Evolutionary conservation across 2,329 filamentous ascomycete species (phyloP).

Genomic region (Phaeosphaeriaceae sp.): DNA sequence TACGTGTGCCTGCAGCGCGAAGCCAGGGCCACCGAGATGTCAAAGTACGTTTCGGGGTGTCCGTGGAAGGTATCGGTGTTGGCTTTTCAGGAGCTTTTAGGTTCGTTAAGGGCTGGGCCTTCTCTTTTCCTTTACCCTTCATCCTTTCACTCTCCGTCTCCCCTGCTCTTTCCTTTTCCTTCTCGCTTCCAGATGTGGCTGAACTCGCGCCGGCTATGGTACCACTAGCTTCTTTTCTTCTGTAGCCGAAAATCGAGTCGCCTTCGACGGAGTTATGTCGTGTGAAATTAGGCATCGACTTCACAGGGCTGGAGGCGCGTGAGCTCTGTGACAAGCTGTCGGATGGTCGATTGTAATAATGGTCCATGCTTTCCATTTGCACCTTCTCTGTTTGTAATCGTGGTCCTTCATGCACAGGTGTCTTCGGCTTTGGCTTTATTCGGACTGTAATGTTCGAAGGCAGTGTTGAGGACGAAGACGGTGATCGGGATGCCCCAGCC

Average conservation of each 20-base stretch:
- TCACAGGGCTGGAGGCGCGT: slow-evolving; percentile 28
- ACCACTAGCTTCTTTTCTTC: slow-evolving; percentile 16
- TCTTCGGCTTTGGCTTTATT: slow-evolving; percentile 21
- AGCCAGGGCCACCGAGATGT: slow-evolving; percentile 37
- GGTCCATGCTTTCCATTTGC: slow-evolving; percentile 22
- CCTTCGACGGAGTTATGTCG: slow-evolving; percentile 27
- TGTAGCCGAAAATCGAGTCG: slow-evolving; percentile 33
- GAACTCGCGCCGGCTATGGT: slow-evolving; percentile 16
- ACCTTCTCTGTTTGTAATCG: slow-evolving; percentile 21
- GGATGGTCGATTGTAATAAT: slow-evolving; percentile 20
- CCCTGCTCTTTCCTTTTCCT: slow-evolving; percentile 1
- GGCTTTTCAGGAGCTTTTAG: background rate
- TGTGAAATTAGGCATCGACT: slow-evolving; percentile 29
- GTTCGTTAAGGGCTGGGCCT: background rate
- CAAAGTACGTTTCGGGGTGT: slow-evolving; percentile 13
- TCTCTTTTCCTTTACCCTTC: background rate
- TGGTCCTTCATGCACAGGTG: slow-evolving; percentile 3
- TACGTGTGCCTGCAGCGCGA: slow-evolving; percentile 17
- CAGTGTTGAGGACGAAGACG: slow-evolving; percentile 11
- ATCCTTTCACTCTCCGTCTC: background rate
- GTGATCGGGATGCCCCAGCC: slow-evolving; percentile 11
- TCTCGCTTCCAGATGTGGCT: slow-evolving; percentile 8
- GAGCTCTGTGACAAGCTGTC: slow-evolving; percentile 12
- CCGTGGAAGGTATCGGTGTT: slow-evolving; percentile 2
- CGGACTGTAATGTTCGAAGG: slow-evolving; percentile 29